Percentiles rank a stretch among this genome's conserved stretches.
Evolutionary conservation across 1,139 yeast species (phyloP).

Genomic region (Candida freyschussii): DNA sequence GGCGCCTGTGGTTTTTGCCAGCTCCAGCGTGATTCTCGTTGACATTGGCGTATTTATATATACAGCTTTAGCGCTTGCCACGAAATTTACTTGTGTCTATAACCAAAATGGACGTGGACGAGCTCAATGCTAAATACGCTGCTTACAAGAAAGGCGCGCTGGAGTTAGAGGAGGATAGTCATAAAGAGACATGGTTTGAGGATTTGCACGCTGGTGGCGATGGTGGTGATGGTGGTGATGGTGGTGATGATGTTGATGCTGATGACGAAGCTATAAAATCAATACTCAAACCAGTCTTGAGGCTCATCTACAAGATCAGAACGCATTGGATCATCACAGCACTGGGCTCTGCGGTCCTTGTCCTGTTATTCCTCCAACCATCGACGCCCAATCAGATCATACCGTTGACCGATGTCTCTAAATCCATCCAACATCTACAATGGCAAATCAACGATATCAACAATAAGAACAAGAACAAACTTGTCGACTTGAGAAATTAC

Average conservation of each 20-base stretch:
- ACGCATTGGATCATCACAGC: constrained; percentile 1
- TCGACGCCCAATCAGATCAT: constrained; percentile 5
- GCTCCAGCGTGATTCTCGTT: no score
- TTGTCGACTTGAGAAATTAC: constrained; percentile 18
- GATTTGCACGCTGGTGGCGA: constrained; percentile 3
- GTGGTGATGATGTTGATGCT: constrained; percentile 3
- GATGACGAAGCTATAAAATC: constrained; percentile 1
- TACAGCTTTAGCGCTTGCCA: not conserved
- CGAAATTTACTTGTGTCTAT: not conserved
- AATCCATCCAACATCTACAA: constrained; percentile 19
- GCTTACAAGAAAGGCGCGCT: constrained; percentile 6
- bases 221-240: constrained; percentile 1
- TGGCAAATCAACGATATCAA: constrained; percentile 23
- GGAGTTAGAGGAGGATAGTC: constrained; percentile 2
- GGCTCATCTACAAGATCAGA: constrained; percentile 1
- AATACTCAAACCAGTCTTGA: constrained; percentile 1
- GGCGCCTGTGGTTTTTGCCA: constrained; percentile 28
- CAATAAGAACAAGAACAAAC: constrained; percentile 16
- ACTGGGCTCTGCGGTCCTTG: not conserved
- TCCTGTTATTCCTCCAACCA: not conserved
- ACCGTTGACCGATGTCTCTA: constrained; percentile 18
- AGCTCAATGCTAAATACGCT: constrained; percentile 3
- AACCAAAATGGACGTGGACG: constrained; percentile 1
- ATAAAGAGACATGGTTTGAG: constrained; percentile 9
- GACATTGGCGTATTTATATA: not conserved